phyloP scores from a whole-genome alignment of 2,329 filamentous ascomycete species.

The Alternaria solani region DNA sequence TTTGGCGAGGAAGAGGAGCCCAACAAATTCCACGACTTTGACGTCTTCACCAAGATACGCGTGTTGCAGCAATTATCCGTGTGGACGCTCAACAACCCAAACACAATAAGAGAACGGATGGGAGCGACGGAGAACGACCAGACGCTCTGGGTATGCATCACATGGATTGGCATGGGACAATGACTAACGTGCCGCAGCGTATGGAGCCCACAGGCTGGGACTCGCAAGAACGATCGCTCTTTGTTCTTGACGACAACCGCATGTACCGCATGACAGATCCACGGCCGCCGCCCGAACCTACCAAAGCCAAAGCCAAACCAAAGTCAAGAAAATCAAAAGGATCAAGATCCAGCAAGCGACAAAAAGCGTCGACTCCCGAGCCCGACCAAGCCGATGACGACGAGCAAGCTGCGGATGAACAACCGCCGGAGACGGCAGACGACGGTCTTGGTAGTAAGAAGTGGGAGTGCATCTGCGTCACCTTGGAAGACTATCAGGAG shows the following conservation, averaged over 20 bases:
- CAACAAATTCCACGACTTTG: slow-evolving; percentile 79
- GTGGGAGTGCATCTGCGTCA: slow-evolving; percentile 92
- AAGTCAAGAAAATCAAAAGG: slow-evolving; percentile 66
- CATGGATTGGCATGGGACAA: background rate
- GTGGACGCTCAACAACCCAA: slow-evolving; percentile 88
- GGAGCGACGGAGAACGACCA: slow-evolving; percentile 83
- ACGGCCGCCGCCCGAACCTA: slow-evolving; percentile 64
- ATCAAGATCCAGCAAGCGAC: slow-evolving; percentile 74
- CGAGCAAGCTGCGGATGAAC: slow-evolving; percentile 31
- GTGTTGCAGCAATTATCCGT: slow-evolving; percentile 88
- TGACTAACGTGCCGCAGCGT: slow-evolving; percentile 51
- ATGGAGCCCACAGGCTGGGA: slow-evolving; percentile 92
- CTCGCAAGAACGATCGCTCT: slow-evolving; percentile 83
- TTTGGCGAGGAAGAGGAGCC: slow-evolving; percentile 81
- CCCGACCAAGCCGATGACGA: slow-evolving; percentile 54
- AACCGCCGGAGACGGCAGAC: slow-evolving; percentile 53
- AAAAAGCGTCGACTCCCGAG: slow-evolving; percentile 63
- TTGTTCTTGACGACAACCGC: slow-evolving; percentile 90
- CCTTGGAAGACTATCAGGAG: slow-evolving; percentile 75
- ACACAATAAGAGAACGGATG: slow-evolving; percentile 86
- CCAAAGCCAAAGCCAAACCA: slow-evolving; percentile 60
- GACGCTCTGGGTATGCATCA: slow-evolving; percentile 76
- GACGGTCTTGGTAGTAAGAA: slow-evolving; percentile 77
- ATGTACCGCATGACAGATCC: slow-evolving; percentile 88
- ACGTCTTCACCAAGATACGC: slow-evolving; percentile 80